A percentile compares a stretch with the other conserved stretches of the same genome.
Conservation (phyloP, 371 early-diverging fungal genomes). For the Mucor plumbeus region DNA sequence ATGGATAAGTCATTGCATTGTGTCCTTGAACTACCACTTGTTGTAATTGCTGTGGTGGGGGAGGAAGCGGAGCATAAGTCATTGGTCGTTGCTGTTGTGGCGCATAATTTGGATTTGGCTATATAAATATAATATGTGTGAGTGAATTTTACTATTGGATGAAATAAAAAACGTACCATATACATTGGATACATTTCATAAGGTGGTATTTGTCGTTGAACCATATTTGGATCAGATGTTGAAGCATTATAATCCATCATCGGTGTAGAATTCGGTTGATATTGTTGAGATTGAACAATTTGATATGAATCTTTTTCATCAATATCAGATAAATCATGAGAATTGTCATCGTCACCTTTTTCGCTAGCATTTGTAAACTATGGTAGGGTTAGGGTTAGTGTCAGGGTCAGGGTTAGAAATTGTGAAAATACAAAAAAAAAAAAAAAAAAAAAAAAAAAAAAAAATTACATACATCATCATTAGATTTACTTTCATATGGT, state of each 20-base stretch:
- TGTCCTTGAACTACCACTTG: constrained; percentile 18
- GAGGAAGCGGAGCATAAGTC: constrained; percentile 16
- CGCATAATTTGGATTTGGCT: constrained; percentile 17
- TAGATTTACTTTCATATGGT: constrained; percentile 68
- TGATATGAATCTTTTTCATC: constrained; percentile 15
- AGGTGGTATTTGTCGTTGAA: constrained; percentile 12
- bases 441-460: neutral
- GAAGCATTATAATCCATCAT: constrained; percentile 12
- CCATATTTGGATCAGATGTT: constrained; percentile 11
- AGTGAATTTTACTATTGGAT: constrained; percentile 10
- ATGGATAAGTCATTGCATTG: constrained; percentile 26
- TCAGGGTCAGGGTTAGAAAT: neutral
- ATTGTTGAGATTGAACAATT: constrained; percentile 14
- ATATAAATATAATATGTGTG: neutral
- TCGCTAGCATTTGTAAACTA: constrained; percentile 31
- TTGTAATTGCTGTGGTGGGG: constrained; percentile 13
- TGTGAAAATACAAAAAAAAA: no score
- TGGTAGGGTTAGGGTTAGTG: neutral
- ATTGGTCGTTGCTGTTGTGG: constrained; percentile 13
- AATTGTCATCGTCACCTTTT: constrained; percentile 21
- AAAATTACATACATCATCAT: constrained; percentile 56
- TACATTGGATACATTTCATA: constrained; percentile 30
- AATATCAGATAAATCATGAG: constrained; percentile 18
- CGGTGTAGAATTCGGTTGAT: constrained; percentile 20
- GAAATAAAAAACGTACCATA: constrained; percentile 19